Evolutionary conservation across 140 eudicot genomes (phyloP).

Genomic region (Cichorium intybus): DNA sequence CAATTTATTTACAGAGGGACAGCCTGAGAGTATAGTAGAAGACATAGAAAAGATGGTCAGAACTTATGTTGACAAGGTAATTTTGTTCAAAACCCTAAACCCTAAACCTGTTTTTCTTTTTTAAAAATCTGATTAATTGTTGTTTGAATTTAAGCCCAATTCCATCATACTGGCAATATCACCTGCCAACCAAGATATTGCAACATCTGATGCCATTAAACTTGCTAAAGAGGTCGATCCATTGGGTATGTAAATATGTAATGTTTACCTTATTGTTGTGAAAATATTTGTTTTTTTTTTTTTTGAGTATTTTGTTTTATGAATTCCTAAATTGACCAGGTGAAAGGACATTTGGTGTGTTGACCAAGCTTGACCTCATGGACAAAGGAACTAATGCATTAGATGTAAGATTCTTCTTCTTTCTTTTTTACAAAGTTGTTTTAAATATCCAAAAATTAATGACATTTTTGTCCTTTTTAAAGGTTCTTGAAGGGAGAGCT

Average conservation of each 20-base stretch:
- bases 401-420: slow-evolving; percentile 47
- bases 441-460: neutral
- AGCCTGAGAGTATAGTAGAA: slow-evolving; percentile 82
- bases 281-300: neutral
- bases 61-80: slow-evolving; percentile 89
- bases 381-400: slow-evolving; percentile 98
- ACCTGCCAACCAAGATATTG: slow-evolving; percentile 99
- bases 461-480: neutral
- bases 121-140: neutral
- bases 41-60: slow-evolving; percentile 97
- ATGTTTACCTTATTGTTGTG: slow-evolving; percentile 1
- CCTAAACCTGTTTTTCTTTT: neutral
- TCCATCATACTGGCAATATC: slow-evolving; percentile 91
- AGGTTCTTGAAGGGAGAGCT: slow-evolving; percentile 98
- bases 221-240: slow-evolving; percentile 97
- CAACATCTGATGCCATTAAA: slow-evolving; percentile 97
- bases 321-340: slow-evolving; percentile 46
- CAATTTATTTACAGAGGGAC: slow-evolving; percentile 71
- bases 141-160: slow-evolving; percentile 64
- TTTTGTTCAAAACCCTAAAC: neutral
- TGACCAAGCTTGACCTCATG: slow-evolving; percentile 96
- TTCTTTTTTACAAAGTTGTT: neutral
- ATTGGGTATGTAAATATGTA: slow-evolving; percentile 34
- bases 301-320: neutral
- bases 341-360: slow-evolving; percentile 93